Conservation (phyloP, 306 rosid species). For the Rubus parviflorus region DNA sequence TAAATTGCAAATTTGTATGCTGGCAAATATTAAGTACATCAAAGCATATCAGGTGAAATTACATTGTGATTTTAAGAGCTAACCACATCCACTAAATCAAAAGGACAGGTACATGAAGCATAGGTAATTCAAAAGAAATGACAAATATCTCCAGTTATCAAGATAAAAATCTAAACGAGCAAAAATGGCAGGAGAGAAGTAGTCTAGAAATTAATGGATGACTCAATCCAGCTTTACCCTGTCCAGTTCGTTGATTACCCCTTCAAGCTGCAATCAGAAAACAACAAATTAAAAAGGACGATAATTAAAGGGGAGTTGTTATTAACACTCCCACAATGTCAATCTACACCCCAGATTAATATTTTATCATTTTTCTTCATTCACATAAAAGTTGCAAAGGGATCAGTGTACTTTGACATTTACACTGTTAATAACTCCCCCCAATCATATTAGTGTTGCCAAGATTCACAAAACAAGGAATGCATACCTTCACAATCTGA, state of each 20-base stretch:
- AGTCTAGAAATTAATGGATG: neutral
- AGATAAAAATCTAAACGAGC: constrained; percentile 12
- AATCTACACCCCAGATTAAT: neutral
- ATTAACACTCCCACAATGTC: neutral
- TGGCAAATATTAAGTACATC: neutral
- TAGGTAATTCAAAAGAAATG: neutral
- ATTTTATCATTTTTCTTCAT: neutral
- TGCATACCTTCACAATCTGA: constrained; percentile 78
- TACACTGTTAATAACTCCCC: neutral
- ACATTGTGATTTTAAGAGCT: constrained; percentile 34
- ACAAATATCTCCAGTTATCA: constrained; percentile 21
- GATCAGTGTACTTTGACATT: neutral
- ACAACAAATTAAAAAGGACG: neutral
- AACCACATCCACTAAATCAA: constrained; percentile 40
- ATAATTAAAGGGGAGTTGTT: neutral
- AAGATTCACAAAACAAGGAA: neutral
- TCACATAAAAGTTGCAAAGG: neutral
- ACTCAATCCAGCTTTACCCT: constrained; percentile 74
- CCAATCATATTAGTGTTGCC: neutral
- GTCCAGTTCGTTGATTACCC: constrained; percentile 77
- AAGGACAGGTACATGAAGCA: constrained; percentile 9
- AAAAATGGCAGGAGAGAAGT: constrained; percentile 2
- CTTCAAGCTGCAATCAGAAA: constrained; percentile 64
- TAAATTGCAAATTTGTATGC: constrained; percentile 7
- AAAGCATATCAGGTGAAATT: constrained; percentile 29